Evolutionary conservation across 2,329 filamentous ascomycete genomes (phyloP).

Genomic region (Cytospora mali): DNA sequence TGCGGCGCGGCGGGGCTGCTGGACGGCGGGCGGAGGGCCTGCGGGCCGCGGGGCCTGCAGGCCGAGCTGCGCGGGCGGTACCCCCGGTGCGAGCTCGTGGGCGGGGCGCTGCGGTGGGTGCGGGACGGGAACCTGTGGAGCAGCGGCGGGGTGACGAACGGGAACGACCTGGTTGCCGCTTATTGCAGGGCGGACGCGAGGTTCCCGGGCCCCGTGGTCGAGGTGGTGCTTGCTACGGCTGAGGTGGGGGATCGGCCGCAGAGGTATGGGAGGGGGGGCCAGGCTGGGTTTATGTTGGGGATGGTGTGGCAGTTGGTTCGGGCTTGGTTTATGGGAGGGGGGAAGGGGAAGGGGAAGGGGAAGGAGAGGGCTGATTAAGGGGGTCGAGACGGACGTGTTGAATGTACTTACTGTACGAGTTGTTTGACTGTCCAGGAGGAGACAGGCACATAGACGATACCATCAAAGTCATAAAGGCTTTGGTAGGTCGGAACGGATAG

Average conservation of each 20-base stretch:
- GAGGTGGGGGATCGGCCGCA: slow-evolving; percentile 54
- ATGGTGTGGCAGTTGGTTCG: slow-evolving; percentile 44
- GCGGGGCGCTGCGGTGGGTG: slow-evolving; percentile 52
- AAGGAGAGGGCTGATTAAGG: not conserved
- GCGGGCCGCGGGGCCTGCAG: slow-evolving; percentile 51
- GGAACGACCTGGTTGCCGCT: slow-evolving; percentile 57
- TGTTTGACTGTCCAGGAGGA: too few species aligned
- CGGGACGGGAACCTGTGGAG: slow-evolving; percentile 58
- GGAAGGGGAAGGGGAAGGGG: not conserved
- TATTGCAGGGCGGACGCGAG: slow-evolving; percentile 48
- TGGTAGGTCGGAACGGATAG: not conserved
- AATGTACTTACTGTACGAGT: not conserved
- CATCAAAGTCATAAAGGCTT: too few species aligned
- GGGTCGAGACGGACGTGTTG: not conserved
- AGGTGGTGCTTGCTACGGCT: slow-evolving; percentile 46
- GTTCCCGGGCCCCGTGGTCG: slow-evolving; percentile 47
- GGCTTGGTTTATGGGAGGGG: slow-evolving; percentile 37
- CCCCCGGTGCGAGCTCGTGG: slow-evolving; percentile 42
- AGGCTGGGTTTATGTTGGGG: slow-evolving; percentile 38
- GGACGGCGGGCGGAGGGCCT: slow-evolving; percentile 45
- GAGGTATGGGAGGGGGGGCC: slow-evolving; percentile 42
- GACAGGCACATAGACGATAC: too few species aligned
- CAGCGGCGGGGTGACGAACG: slow-evolving; percentile 58
- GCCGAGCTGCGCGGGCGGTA: slow-evolving; percentile 42
- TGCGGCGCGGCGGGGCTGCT: slow-evolving; percentile 53